These are phyloP conservation scores for Batrachochytrium dendrobatidis DNA, from an alignment of 371 early-diverging fungal species.

Conservation along the genomic window DNA sequence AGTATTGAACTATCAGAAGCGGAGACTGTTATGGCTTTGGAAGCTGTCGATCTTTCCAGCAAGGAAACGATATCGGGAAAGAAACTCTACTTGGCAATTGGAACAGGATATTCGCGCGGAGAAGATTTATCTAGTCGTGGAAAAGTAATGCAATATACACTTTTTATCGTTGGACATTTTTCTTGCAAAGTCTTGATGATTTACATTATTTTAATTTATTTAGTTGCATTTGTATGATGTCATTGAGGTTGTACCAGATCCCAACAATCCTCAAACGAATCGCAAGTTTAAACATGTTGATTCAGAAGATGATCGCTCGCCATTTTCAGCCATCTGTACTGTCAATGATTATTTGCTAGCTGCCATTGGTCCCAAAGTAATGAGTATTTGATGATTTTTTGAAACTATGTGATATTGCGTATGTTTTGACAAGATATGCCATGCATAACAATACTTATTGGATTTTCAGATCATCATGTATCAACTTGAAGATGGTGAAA, in stretches of 20 bases:
- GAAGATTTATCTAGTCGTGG: constrained; percentile 93
- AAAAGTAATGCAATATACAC: constrained; percentile 44
- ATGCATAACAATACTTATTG: neutral
- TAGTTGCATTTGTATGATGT: constrained; percentile 90
- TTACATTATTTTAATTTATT: too few relatives aligned
- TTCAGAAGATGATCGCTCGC: constrained; percentile 86
- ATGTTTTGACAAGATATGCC: too few relatives aligned
- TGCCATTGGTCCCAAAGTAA: constrained; percentile 88
- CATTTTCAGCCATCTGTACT: constrained; percentile 83
- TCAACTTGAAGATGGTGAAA: constrained; percentile 82
- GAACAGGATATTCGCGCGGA: constrained; percentile 82
- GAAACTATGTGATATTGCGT: neutral
- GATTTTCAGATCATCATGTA: constrained; percentile 69
- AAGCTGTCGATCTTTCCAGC: constrained; percentile 76
- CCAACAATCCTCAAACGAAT: constrained; percentile 89
- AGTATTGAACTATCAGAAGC: constrained; percentile 66
- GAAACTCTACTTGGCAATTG: constrained; percentile 83
- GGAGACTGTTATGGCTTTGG: constrained; percentile 78
- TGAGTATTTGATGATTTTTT: neutral
- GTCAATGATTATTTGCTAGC: constrained; percentile 84
- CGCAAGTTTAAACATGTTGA: constrained; percentile 84
- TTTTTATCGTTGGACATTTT: neutral
- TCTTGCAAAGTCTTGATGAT: neutral
- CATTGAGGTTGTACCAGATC: constrained; percentile 95
- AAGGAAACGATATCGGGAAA: constrained; percentile 80